Base-by-base conservation (phyloP, 306 rosid genomes). In the Abrus pulchellus region DNA sequence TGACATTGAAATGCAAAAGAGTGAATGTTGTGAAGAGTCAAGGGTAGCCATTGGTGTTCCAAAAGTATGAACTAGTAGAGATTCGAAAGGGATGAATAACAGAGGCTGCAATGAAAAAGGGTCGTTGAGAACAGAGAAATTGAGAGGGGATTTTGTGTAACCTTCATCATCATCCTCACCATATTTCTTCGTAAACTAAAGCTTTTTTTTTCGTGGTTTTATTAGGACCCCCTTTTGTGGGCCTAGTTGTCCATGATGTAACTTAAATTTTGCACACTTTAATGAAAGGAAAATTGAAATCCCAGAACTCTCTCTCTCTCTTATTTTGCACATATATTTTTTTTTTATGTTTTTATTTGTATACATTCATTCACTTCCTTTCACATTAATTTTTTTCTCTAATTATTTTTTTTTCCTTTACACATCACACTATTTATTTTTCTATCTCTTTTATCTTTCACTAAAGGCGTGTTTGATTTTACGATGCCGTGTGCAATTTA, bases 1-100 rank as follows among this genome's bases (percentile, higher is more conserved):
- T 55, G 84, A 76, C 62, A 72, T 81, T 27, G 89, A 89, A 66
- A 82, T 86, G 91, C 89, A 84, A 55, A 87, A 86, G 71, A 74
- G 74, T 67, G 80, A 83, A 85, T 61, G 30, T 44, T 43, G 11
- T 5, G 75, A 80, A 32, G 85, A 79, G 5, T 29, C 76, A 13
- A 82, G 33, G 63, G 72, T 56, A 14, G 76, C 57, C 7, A 68
- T 74, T 32, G 66, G 9, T 83, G 88, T 38, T 74, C 55, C 87
- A 75, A 88, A 84, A 82, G 83, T 56, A 74, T 82, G 33, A 83
- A 49, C 2, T 1, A 38, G n/a, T 36, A 36, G 60, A 77, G 49
- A 75, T 41, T 64, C 66, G 63, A 65, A 4, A 73, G 7, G 41
- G 82, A 4, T 53, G 72, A 80, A 83, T 75, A 74, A 74, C 40